phyloP scores from a whole-genome alignment of 805 yeast genomes.

The Nakazawaea wyomingensis region DNA sequence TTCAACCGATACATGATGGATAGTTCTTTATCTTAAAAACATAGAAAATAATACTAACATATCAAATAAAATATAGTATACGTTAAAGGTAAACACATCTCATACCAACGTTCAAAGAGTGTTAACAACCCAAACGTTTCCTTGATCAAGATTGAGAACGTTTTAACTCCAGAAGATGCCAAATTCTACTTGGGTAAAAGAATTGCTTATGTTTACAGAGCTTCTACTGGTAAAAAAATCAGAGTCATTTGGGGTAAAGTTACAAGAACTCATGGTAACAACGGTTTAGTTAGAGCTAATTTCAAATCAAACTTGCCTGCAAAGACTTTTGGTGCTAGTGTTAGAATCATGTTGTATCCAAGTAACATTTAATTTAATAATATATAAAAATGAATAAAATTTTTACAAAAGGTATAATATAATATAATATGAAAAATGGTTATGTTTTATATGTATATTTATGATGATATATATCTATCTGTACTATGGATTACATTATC shows the following conservation, averaged over 20 bases:
- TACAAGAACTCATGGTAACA: slow-evolving; percentile 98
- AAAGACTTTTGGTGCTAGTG: slow-evolving; percentile 99
- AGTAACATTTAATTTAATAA: slow-evolving; percentile 83
- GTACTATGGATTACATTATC: too few species aligned
- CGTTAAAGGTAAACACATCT: slow-evolving; percentile 99
- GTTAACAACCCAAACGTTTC: slow-evolving; percentile 98
- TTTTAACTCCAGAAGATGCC: slow-evolving; percentile 85
- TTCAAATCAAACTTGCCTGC: slow-evolving; percentile 99
- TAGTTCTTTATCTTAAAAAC: too few species aligned
- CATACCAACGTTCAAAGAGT: slow-evolving; percentile 99
- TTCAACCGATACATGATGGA: too few species aligned
- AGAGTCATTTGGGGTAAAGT: slow-evolving; percentile 99
- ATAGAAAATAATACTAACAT: too few species aligned
- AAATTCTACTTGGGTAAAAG: slow-evolving; percentile 99
- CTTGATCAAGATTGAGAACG: slow-evolving; percentile 96
- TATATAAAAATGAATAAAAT: background rate
- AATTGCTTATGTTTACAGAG: slow-evolving; percentile 99
- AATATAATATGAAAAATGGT: too few species aligned
- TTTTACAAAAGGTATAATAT: too few species aligned
- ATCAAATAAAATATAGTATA: slow-evolving; percentile 52
- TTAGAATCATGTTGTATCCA: slow-evolving; percentile 99
- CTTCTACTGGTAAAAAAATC: slow-evolving; percentile 95
- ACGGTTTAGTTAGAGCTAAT: slow-evolving; percentile 97
- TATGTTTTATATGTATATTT: too few species aligned
- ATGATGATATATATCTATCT: too few species aligned